Conservation (phyloP, 179 eudicot species). For the Pouteria campechiana region DNA sequence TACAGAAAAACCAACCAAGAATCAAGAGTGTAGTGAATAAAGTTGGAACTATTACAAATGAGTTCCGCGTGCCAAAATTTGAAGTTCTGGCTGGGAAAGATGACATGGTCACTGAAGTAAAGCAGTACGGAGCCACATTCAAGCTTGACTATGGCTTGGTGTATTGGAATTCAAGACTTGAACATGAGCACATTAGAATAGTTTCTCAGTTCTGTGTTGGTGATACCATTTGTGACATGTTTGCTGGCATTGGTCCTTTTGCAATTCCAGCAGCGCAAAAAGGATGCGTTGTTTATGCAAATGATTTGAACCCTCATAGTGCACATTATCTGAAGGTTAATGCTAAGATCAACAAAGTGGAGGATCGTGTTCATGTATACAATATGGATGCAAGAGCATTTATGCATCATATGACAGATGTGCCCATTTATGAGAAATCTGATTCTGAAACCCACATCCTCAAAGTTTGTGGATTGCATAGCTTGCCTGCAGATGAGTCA, state of each 20-base stretch:
- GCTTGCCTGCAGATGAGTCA: slow-evolving; percentile 8
- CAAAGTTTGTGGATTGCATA: slow-evolving; percentile 15
- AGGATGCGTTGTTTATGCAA: slow-evolving; percentile 87
- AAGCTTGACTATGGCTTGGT: slow-evolving; percentile 92
- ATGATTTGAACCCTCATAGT: slow-evolving; percentile 94
- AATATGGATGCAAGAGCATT: slow-evolving; percentile 88
- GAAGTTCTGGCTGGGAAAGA: slow-evolving; percentile 80
- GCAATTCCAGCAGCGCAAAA: slow-evolving; percentile 94
- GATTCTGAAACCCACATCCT: slow-evolving; percentile 16
- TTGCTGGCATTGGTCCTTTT: slow-evolving; percentile 95
- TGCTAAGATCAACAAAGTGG: slow-evolving; percentile 81
- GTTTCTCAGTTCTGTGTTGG: slow-evolving; percentile 65
- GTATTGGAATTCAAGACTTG: slow-evolving; percentile 97
- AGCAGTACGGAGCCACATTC: slow-evolving; percentile 86
- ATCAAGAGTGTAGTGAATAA: slow-evolving; percentile 81
- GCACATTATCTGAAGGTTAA: slow-evolving; percentile 58
- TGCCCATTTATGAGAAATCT: slow-evolving; percentile 27
- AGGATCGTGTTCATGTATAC: slow-evolving; percentile 38
- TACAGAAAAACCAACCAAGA: slow-evolving; percentile 90
- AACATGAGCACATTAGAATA: slow-evolving; percentile 90
- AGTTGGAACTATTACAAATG: slow-evolving; percentile 77
- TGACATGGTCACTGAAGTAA: slow-evolving; percentile 88
- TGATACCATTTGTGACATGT: slow-evolving; percentile 90
- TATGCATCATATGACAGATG: slow-evolving; percentile 46
- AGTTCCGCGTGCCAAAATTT: slow-evolving; percentile 90